Evolutionary conservation across 768 basidiomycete species (phyloP), one percentile per base, ranked within the genome.

Genomic region (Lentinula edodes): DNA sequence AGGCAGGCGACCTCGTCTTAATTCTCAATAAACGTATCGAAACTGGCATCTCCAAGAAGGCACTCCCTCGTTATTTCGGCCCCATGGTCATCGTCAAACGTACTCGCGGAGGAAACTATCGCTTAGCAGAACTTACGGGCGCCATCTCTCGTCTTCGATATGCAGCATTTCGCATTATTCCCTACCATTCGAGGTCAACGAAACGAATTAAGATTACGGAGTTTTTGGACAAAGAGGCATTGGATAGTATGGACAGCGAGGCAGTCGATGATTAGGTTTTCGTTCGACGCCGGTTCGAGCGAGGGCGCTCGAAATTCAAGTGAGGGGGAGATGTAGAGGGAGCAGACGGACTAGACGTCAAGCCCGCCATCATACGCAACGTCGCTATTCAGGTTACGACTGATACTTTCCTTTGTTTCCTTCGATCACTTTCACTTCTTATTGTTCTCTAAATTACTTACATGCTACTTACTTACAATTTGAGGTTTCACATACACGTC

Each of bases 1-100:
- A 28, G 28, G 28, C 28, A 28, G 28, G 28, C 28, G 28, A 28
- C 28, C 12, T 68, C 62, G 67, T 73, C 0, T 45, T 73, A 0
- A 58, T 68, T 0, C 39, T 62, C 1, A 72, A 73, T 43, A 65
- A 67, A 8, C 45, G 42, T 2, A 46, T 65, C 16, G 66, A 70
- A 18, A 63, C 45, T 20, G 63, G 67, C 4, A 36, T 67, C 8
- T 59, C 64, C 28, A 15, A 51, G 1, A 71, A 71, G 43, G 51
- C 62, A 0, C 62, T 35, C 20, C 53, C 53, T 28, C 20, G 61
- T 12, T 71, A 71, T 46, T 58, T 68, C 20, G 70, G 69, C 9
- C 71, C 70, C 1, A 66, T 62, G 42, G 43, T 63, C 20, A 63
- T 72, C 6, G 52, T 66, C 23, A 28, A 57, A 23, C 54, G 57